phyloP scores from a whole-genome alignment of 371 early-diverging fungal genomes.

The Smittium mucronatum region DNA sequence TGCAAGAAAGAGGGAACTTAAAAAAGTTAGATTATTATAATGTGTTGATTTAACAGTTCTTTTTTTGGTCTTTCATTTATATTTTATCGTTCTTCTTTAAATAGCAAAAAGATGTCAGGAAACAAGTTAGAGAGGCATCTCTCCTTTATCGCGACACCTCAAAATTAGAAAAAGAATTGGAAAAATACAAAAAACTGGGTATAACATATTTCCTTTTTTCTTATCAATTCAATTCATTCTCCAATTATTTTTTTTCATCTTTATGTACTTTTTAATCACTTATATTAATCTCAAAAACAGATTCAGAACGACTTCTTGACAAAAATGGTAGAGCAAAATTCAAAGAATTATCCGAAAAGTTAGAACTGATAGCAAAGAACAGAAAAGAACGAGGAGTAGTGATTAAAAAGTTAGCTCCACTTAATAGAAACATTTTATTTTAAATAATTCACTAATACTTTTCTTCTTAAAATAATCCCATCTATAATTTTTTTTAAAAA shows the following conservation, averaged over 20 bases:
- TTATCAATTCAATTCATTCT: neutral
- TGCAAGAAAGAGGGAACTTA: slow-evolving; percentile 12
- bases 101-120: slow-evolving; percentile 27
- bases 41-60: neutral
- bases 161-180: slow-evolving; percentile 27
- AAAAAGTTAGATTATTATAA: slow-evolving; percentile 5
- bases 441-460: neutral
- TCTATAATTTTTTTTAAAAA: neutral
- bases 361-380: slow-evolving; percentile 9
- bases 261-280: neutral
- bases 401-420: slow-evolving; percentile 1
- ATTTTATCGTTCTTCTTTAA: neutral
- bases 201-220: slow-evolving; percentile 9
- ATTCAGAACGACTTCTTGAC: slow-evolving; percentile 15
- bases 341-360: slow-evolving; percentile 22
- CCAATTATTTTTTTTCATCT: neutral
- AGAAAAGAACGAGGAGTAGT: slow-evolving; percentile 24
- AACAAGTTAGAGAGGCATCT: slow-evolving; percentile 24
- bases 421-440: slow-evolving; percentile 2
- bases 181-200: slow-evolving; percentile 21
- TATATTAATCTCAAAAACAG: neutral
- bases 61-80: neutral
- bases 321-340: slow-evolving; percentile 14
- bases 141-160: slow-evolving; percentile 24
- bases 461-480: neutral